Percentiles rank a stretch among this genome's conserved stretches.
phyloP scores from a whole-genome alignment of 352 stramenopile genomes.

The Phytophthora ohioensis region DNA sequence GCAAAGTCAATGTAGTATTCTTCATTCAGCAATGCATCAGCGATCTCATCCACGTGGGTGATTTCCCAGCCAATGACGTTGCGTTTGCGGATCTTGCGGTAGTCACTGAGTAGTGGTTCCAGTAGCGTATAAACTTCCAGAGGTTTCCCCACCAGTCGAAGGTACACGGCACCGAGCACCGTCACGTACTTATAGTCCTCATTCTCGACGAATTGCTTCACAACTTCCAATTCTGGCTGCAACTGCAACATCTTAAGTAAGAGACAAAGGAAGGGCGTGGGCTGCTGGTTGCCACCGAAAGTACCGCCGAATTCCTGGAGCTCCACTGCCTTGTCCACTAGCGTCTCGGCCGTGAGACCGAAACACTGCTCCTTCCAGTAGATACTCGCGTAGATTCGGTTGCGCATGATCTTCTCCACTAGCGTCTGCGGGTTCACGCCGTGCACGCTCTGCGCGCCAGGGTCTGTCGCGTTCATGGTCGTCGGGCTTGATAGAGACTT shows the following conservation, averaged over 20 bases:
- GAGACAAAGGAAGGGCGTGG: constrained; percentile 98
- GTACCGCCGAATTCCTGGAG: constrained; percentile 93
- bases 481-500: not conserved
- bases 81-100: constrained; percentile 93
- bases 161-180: constrained; percentile 96
- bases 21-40: constrained; percentile 94
- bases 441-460: constrained; percentile 91
- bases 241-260: constrained; percentile 99
- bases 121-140: constrained; percentile 94
- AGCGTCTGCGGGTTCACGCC: constrained; percentile 98
- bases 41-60: constrained; percentile 96
- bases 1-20: constrained; percentile 95
- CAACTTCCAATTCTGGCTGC: constrained; percentile 95
- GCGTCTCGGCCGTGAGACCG: constrained; percentile 94
- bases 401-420: constrained; percentile 98
- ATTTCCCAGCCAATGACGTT: constrained; percentile 93
- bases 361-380: constrained; percentile 99
- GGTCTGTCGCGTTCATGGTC: constrained; percentile 93
- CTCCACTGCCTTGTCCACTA: constrained; percentile 97
- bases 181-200: constrained; percentile 99
- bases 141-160: constrained; percentile 94
- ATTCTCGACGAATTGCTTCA: constrained; percentile 95
- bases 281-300: constrained; percentile 96
- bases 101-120: constrained; percentile 97
- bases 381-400: constrained; percentile 95